These are phyloP conservation scores for Claviceps purpurea DNA, from an alignment of 2,329 filamentous ascomycete genomes.

Conservation along the genomic window DNA sequence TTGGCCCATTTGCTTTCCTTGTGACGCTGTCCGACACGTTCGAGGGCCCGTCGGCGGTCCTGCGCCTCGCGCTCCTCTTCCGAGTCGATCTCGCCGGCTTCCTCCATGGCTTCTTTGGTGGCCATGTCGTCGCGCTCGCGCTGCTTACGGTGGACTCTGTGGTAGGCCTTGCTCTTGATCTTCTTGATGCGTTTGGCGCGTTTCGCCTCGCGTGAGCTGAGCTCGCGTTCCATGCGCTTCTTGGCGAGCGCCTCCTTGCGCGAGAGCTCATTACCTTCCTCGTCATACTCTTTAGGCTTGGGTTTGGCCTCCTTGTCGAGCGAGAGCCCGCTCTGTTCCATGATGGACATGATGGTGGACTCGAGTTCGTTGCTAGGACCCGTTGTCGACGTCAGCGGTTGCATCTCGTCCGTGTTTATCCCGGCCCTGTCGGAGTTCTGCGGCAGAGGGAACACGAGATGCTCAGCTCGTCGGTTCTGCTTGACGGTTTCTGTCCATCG, in stretches of 20 bases:
- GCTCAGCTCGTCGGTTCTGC: constrained; percentile 80
- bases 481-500: constrained; percentile 95
- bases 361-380: constrained; percentile 70
- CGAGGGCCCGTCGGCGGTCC: constrained; percentile 67
- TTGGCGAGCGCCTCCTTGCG: constrained; percentile 58
- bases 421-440: constrained; percentile 53
- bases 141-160: constrained; percentile 78
- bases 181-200: constrained; percentile 91
- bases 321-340: constrained; percentile 74
- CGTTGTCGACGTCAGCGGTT: constrained; percentile 47
- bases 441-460: constrained; percentile 74
- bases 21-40: constrained; percentile 75
- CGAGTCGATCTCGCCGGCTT: constrained; percentile 47
- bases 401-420: constrained; percentile 47
- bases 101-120: constrained; percentile 36
- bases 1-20: constrained; percentile 89
- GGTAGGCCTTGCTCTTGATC: constrained; percentile 95
- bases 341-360: constrained; percentile 71
- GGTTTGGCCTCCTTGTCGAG: constrained; percentile 31
- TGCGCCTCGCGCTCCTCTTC: constrained; percentile 49
- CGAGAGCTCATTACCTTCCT: constrained; percentile 59
- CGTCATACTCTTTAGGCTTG: constrained; percentile 49
- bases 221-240: constrained; percentile 66
- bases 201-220: constrained; percentile 78
- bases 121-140: constrained; percentile 40